These are phyloP conservation scores for Globisporangium emineosum DNA, from an alignment of 352 stramenopile species.

Conservation along the genomic window DNA sequence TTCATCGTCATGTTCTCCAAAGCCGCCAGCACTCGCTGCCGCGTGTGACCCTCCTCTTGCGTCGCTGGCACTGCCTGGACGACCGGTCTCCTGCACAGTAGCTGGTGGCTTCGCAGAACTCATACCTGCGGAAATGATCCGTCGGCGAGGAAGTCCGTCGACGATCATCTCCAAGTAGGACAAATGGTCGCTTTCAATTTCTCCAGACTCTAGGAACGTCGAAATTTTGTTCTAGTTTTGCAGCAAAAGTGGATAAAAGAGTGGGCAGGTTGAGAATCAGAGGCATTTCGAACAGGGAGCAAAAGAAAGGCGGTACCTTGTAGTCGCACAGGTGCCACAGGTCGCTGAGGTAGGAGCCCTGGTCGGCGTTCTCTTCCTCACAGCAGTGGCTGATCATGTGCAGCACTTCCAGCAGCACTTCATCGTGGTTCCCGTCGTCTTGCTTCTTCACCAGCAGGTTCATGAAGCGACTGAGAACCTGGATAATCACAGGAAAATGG, in stretches of 20 bases:
- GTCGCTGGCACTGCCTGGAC: background rate
- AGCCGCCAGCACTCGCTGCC: constrained; percentile 1
- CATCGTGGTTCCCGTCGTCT: constrained; percentile 19
- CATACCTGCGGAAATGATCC: constrained; percentile 15
- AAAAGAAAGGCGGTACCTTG: constrained; percentile 25
- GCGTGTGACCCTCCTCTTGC: constrained; percentile 7
- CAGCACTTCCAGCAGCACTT: constrained; percentile 54
- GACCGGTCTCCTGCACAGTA: background rate
- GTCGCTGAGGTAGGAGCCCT: constrained; percentile 72
- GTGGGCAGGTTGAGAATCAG: background rate
- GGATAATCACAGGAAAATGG: background rate
- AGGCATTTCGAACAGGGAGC: background rate
- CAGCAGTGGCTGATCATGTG: constrained; percentile 61
- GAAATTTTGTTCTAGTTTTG: constrained; percentile 38
- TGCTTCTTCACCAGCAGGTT: constrained; percentile 35
- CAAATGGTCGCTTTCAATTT: constrained; percentile 56
- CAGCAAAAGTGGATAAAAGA: background rate
- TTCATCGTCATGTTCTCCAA: background rate
- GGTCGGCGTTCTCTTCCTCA: constrained; percentile 43
- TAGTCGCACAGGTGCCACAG: constrained; percentile 63
- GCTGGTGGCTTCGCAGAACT: constrained; percentile 6
- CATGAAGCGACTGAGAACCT: constrained; percentile 31
- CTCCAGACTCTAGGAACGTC: constrained; percentile 44
- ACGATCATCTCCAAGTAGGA: constrained; percentile 76
- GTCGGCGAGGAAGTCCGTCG: constrained; percentile 51